Base-by-base conservation (phyloP, 768 basidiomycete genomes). In the Tephrocybe sp. region DNA sequence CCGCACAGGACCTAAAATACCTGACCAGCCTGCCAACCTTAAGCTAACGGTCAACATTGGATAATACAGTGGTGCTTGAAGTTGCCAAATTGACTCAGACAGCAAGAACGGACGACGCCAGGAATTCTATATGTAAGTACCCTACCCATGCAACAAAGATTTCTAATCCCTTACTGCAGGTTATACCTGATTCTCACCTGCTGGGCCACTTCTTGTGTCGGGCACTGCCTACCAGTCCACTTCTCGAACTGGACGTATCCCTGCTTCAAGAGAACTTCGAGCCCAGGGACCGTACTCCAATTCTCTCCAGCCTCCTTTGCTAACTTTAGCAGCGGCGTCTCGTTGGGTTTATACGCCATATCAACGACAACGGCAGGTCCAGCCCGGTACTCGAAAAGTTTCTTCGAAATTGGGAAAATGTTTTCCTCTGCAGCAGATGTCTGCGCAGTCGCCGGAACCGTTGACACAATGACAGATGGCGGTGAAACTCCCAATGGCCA, bases 301-400 rank as follows among this genome's bases (percentile, higher is more conserved):
- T 77, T 72, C 23, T 64, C 53, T 6, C 71, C 72, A 19, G 63
- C 68, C 31, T 64, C 60, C 57, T 76, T 73, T 3, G 91, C 94
- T 12, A 95, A 67, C 45, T 65, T 62, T 21, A 97, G 68, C 47
- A 99, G 65, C 0, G 94, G 86, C 12, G 95, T 98, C 57, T 83
- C 77, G 3, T 85, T 80, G 0, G 94, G 97, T 57, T 86, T 86
- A 65, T 97, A 98, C 16, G 94, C 93, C 87, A 97, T 89, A 58
- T 99, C 97, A 10, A 98, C 76, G 10, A 94, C 86, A 1, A 86
- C 86, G n/a, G 75, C 72, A 1, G 71, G 71, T 0, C 79, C 74
- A 36, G 69, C 64, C 8, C 63, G 66, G 53, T 78, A 76, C 1
- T 68, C 64, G 56, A 92, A 86, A 18, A 97, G 61, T 11, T 73